Percentiles rank a stretch among this genome's conserved stretches.
Evolutionary conservation across 768 basidiomycete species (phyloP).

Genomic region (Phylloporus scabripes): DNA sequence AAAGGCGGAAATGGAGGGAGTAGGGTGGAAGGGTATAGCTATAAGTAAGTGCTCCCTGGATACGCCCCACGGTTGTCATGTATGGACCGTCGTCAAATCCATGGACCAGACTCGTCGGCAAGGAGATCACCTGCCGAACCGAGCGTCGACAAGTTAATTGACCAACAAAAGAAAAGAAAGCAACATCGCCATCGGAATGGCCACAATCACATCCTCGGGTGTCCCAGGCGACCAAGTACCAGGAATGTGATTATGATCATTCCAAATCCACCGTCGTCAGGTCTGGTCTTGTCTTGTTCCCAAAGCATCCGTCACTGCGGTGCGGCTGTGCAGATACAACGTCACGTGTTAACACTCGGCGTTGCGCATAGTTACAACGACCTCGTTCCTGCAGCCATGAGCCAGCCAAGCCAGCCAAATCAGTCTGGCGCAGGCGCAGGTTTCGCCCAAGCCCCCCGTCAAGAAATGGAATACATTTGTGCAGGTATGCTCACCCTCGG

Average conservation of each 20-base stretch:
- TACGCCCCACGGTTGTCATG: constrained; percentile 36
- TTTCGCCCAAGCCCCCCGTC: constrained; percentile 38
- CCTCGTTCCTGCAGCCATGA: constrained; percentile 32
- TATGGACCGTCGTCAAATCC: constrained; percentile 26
- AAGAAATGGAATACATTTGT: constrained; percentile 82
- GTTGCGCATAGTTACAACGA: background rate
- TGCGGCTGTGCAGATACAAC: background rate
- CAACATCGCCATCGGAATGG: too few relatives aligned
- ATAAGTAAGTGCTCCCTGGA: constrained; percentile 29
- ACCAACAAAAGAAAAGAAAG: background rate
- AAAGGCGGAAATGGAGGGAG: constrained; percentile 14
- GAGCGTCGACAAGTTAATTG: constrained; percentile 4
- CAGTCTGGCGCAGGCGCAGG: constrained; percentile 30
- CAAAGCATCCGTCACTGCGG: too few relatives aligned
- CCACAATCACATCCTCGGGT: too few relatives aligned
- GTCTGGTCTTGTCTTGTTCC: too few relatives aligned
- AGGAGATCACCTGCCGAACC: constrained; percentile 40
- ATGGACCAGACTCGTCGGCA: constrained; percentile 56
- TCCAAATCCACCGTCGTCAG: constrained; percentile 10
- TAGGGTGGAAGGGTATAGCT: constrained; percentile 19
- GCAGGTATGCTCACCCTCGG: constrained; percentile 49
- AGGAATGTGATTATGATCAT: constrained; percentile 7
- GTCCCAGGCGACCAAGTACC: constrained; percentile 9
- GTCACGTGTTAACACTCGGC: constrained; percentile 11
- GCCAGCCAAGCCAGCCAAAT: constrained; percentile 32